Percentiles rank a stretch among this genome's conserved stretches.
These are phyloP conservation scores for Rhizoctonia solani DNA, from an alignment of 1,284 basidiomycete genomes.

Conservation along the genomic window DNA sequence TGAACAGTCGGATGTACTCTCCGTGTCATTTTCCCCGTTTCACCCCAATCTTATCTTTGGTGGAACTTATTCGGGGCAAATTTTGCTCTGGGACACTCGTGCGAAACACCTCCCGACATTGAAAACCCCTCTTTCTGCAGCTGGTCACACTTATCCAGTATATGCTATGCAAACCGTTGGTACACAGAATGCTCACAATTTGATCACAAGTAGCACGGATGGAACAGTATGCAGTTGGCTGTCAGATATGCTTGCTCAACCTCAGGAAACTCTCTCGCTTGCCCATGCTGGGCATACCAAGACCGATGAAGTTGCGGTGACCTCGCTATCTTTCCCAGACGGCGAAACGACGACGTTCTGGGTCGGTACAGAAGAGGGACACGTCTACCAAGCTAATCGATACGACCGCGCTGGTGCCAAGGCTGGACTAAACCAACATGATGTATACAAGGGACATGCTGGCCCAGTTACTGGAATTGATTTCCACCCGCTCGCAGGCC, in stretches of 20 bases:
- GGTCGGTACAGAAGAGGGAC: slow-evolving; percentile 97
- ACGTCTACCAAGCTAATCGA: slow-evolving; percentile 91
- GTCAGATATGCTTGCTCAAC: slow-evolving; percentile 97
- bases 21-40: slow-evolving; percentile 95
- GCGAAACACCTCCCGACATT: slow-evolving; percentile 93
- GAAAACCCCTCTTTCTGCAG: slow-evolving; percentile 93
- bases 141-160: slow-evolving; percentile 97
- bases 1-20: slow-evolving; percentile 89
- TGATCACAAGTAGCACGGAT: slow-evolving; percentile 95
- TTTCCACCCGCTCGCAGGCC: slow-evolving; percentile 90
- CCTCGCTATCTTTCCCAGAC: slow-evolving; percentile 88
- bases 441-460: slow-evolving; percentile 89
- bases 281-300: slow-evolving; percentile 85
- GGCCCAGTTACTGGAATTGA: slow-evolving; percentile 92
- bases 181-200: slow-evolving; percentile 96
- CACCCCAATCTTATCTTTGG: slow-evolving; percentile 97
- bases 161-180: slow-evolving; percentile 98
- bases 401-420: slow-evolving; percentile 96
- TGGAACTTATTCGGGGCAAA: slow-evolving; percentile 97
- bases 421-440: slow-evolving; percentile 89
- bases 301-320: slow-evolving; percentile 94
- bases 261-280: slow-evolving; percentile 93
- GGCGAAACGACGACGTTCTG: slow-evolving; percentile 96
- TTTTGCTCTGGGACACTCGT: slow-evolving; percentile 98
- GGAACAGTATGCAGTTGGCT: slow-evolving; percentile 97